A percentile compares a stretch with the other conserved stretches of the same genome.
These are phyloP conservation scores for Trichoderma virens DNA, from an alignment of 495 filamentous ascomycete genomes.

Conservation along the genomic window DNA sequence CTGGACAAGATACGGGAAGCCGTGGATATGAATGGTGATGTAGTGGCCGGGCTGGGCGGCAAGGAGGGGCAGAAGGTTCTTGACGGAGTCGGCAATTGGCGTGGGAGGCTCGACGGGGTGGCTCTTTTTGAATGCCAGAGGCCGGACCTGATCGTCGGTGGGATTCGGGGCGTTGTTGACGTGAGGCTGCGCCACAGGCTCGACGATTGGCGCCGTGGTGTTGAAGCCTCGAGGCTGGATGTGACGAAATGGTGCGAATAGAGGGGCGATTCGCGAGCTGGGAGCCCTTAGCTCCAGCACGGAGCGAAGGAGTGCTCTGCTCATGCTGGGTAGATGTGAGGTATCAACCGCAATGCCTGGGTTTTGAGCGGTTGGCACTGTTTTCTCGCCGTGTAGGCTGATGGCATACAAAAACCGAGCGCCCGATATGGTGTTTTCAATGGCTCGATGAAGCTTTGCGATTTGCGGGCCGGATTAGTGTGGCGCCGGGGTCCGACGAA, in stretches of 20 bases:
- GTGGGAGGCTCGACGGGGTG: slow-evolving; percentile 2
- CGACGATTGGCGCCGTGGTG: slow-evolving; percentile 14
- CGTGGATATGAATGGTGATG: slow-evolving; percentile 80
- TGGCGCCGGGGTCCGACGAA: slow-evolving; percentile 6
- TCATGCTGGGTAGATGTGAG: slow-evolving; percentile 17
- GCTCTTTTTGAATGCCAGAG: slow-evolving; percentile 11
- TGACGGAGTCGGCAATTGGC: slow-evolving; percentile 42
- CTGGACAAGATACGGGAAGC: slow-evolving; percentile 82
- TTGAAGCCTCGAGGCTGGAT: slow-evolving; percentile 15
- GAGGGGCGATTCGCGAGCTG: slow-evolving; percentile 20
- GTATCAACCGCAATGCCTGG: not conserved
- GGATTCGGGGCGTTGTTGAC: slow-evolving; percentile 8
- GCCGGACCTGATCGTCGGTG: slow-evolving; percentile 5
- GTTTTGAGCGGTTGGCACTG: too few relatives aligned
- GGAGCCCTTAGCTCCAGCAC: slow-evolving; percentile 25
- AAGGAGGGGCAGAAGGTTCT: slow-evolving; percentile 67
- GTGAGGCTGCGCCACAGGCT: slow-evolving; percentile 13
- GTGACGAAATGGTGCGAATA: slow-evolving; percentile 20
- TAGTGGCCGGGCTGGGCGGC: slow-evolving; percentile 75
- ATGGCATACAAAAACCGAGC: too few relatives aligned
- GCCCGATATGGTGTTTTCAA: not conserved
- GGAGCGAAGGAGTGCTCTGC: slow-evolving; percentile 28
- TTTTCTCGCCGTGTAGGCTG: too few relatives aligned
- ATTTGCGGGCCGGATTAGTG: slow-evolving; percentile 5
- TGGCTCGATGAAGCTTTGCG: not conserved